Evolutionary conservation across 345 rosid species (phyloP).

Genomic region (Sonneratia caseolaris): DNA sequence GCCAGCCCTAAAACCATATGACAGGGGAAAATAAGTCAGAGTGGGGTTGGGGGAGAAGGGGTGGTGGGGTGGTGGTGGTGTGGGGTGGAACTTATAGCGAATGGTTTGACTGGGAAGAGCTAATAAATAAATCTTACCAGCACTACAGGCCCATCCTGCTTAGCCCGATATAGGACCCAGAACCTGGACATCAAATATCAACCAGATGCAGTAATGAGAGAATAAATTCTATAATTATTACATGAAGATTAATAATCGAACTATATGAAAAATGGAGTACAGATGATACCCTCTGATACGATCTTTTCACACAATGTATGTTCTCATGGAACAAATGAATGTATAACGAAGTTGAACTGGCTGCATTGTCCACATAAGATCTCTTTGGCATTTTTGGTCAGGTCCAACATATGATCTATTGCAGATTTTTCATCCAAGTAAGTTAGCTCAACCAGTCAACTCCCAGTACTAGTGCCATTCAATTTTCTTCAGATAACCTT

Average conservation of each 20-base stretch:
- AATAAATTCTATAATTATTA: background rate
- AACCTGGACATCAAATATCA: slow-evolving; percentile 42
- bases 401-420: background rate
- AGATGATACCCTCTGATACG: background rate
- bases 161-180: slow-evolving; percentile 91
- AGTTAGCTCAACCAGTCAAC: background rate
- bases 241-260: background rate
- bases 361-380: background rate
- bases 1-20: slow-evolving; percentile 56
- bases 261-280: background rate
- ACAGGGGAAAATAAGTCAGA: background rate
- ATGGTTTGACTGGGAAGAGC: background rate
- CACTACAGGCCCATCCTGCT: slow-evolving; percentile 91
- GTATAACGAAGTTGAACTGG: background rate
- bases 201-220: background rate
- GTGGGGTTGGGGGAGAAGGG: background rate
- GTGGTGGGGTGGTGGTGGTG: too few relatives aligned
- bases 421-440: background rate
- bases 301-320: too few relatives aligned
- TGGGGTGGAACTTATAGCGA: background rate
- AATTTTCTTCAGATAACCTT: background rate
- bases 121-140: slow-evolving; percentile 40
- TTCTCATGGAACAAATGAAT: background rate
- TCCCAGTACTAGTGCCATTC: background rate
- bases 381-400: background rate